These are phyloP conservation scores for sunflower (Helianthus annuus) DNA, from an alignment of 129 eudicot species.

Conservation along the genomic window HanXRQr2.0-SUNRISE NC_035437.2:173021174-173021673, in stretches of 20 bases:
- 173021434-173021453: constrained; percentile 93
- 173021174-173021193: constrained; percentile 3
- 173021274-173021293: constrained; percentile 95
- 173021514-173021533: too few species aligned
- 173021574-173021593: background rate
- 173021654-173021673: too few species aligned
- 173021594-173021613: background rate
- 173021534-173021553: too few species aligned
- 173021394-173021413: constrained; percentile 91
- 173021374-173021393: constrained; percentile 86
- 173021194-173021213: constrained; percentile 54
- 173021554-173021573: too few species aligned
- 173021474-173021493: constrained; percentile 75
- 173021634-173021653: too few species aligned
- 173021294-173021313: constrained; percentile 83
- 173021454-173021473: constrained; percentile 90
- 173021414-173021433: constrained; percentile 90
- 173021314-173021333: constrained; percentile 75
- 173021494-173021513: background rate
- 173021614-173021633: too few species aligned
- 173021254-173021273: constrained; percentile 90
- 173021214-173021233: constrained; percentile 42
- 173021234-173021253: constrained; percentile 91
- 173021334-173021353: constrained; percentile 57
- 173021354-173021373: constrained; percentile 92